Evolutionary conservation across 2,329 filamentous ascomycete genomes (phyloP).

Genomic region (Calonectria crousiana): DNA sequence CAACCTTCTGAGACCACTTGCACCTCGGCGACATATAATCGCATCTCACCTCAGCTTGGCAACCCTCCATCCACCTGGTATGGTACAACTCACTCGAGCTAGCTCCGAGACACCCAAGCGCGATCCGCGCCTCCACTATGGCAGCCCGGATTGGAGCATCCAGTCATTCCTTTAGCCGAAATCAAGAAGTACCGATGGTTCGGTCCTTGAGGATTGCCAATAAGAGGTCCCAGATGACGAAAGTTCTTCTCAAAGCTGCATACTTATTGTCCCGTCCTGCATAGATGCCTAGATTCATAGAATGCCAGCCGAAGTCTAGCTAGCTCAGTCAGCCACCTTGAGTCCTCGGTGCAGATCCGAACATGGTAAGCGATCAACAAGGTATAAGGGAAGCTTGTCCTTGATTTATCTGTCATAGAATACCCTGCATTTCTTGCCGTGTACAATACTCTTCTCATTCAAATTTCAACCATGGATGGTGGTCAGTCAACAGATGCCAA

Average conservation of each 20-base stretch:
- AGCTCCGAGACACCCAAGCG: neutral
- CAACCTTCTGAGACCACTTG: neutral
- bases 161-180: neutral
- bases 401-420: neutral
- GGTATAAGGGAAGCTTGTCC: neutral
- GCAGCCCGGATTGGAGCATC: neutral
- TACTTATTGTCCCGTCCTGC: neutral
- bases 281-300: neutral
- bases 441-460: neutral
- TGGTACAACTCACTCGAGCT: neutral
- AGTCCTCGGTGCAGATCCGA: neutral
- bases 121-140: neutral
- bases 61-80: neutral
- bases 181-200: neutral
- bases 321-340: neutral
- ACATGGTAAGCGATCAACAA: neutral
- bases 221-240: neutral
- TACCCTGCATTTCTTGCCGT: neutral
- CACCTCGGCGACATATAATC: neutral
- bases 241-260: neutral
- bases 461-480: neutral
- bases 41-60: neutral
- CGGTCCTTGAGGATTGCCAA: neutral
- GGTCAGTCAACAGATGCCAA: neutral
- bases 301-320: neutral